Evolutionary conservation across 495 filamentous ascomycete species (phyloP), one percentile per base, ranked within the genome.

Genomic region (Hypoxylon rickii): DNA sequence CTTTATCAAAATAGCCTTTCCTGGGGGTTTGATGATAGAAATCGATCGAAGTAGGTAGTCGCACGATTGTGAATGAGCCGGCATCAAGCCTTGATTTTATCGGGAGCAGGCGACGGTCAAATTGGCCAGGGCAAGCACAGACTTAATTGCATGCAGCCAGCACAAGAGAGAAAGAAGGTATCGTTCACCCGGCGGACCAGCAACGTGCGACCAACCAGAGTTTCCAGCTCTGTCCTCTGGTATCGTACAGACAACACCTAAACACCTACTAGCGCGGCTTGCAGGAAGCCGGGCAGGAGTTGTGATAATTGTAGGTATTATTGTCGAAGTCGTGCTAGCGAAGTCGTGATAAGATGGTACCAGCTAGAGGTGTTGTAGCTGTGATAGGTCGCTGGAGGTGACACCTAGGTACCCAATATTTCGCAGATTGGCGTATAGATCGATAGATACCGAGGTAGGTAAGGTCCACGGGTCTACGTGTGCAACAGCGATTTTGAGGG

Each of bases 181-280:
- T 33, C 24, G 18, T 44, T 37, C 42, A 47, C 32, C 39, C 45
- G 44, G 29, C 18, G 51, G 47, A 51, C 51, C 58, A 47, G 26
- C 55, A 34, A 48, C 21, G 44, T 56, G 45, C 42, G 46, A 61
- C 58, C 51, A 61, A 45, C 42, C 55, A 40, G 44, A n/a, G 38
- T 12, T 33, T 38, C 32, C 19, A 42, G 40, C 19, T 7, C 31
- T 13, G 34, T 13, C 42, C 42, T 46, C 51, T 43, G 46, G 42
- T 29, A 22, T 37, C 16, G 10, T 51, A 24, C 33, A 29, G 44
- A 42, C 24, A 29, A n/a, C 16, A 22, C 32, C 26, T n/a, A n/a
- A n/a, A n/a, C n/a, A n/a, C n/a, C n/a, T n/a, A n/a, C n/a, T n/a
- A n/a, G n/a, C n/a, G n/a, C n/a, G n/a, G n/a, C n/a, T n/a, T n/a